phyloP scores from a whole-genome alignment of 2,329 filamentous ascomycete species.

The Cladosporium sphaerospermum region DNA sequence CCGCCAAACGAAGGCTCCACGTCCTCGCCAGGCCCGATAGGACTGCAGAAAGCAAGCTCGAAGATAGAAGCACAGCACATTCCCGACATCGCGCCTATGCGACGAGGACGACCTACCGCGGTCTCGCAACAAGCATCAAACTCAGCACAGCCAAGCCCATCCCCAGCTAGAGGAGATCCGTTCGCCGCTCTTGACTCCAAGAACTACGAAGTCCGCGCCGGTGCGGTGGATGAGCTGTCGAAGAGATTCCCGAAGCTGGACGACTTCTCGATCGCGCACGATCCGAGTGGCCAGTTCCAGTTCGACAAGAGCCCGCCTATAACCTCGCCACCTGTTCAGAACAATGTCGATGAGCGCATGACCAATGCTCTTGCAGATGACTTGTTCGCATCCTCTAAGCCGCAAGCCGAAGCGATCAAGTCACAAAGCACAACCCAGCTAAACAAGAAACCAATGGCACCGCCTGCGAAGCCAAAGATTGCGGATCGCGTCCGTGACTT shows the following conservation, averaged over 20 bases:
- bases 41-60: conserved; percentile 74
- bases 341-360: conserved; percentile 58
- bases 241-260: conserved; percentile 83
- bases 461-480: conserved; percentile 12
- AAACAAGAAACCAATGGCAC: conserved; percentile 10
- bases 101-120: conserved; percentile 68
- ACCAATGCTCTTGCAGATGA: conserved; percentile 76
- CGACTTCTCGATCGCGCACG: conserved; percentile 84
- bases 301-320: conserved; percentile 42
- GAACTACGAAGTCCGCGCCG: conserved; percentile 40
- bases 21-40: conserved; percentile 43
- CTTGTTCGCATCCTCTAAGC: conserved; percentile 53
- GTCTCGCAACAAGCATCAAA: conserved; percentile 33
- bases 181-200: conserved; percentile 83
- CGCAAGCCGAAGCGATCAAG: conserved; percentile 11
- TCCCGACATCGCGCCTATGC: conserved; percentile 90
- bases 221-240: conserved; percentile 70
- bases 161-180: conserved; percentile 64
- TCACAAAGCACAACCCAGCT: conserved; percentile 11
- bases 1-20: conserved; percentile 46
- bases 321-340: conserved; percentile 32
- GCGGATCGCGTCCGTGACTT: conserved; percentile 1
- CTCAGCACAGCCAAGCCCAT: conserved; percentile 43
- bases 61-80: conserved; percentile 64
- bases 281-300: conserved; percentile 75